These are phyloP conservation scores for Daldinia concentrica DNA, from an alignment of 495 filamentous ascomycete genomes.

Conservation along the genomic window DNA sequence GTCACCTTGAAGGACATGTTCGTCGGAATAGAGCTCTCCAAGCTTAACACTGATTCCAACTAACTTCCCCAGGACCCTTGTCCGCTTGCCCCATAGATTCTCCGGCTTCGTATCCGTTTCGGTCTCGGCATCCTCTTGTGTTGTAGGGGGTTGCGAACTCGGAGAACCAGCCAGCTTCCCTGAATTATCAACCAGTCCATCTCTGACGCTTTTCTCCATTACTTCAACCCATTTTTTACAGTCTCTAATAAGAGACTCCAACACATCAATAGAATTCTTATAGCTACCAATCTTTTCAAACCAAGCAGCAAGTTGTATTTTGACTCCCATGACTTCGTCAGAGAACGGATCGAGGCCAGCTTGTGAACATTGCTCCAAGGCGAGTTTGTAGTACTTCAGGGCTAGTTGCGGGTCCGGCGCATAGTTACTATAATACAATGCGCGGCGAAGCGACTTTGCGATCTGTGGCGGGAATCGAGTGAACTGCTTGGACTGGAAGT, in stretches of 20 bases:
- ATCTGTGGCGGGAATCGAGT: slow-evolving; percentile 81
- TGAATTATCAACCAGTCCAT: slow-evolving; percentile 54
- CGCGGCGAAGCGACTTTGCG: slow-evolving; percentile 81
- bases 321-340: slow-evolving; percentile 89
- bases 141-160: slow-evolving; percentile 28
- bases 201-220: slow-evolving; percentile 63
- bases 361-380: slow-evolving; percentile 73
- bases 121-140: slow-evolving; percentile 43
- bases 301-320: slow-evolving; percentile 79
- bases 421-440: slow-evolving; percentile 85
- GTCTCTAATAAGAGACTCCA: slow-evolving; percentile 72
- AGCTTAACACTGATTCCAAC: slow-evolving; percentile 82
- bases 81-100: slow-evolving; percentile 70
- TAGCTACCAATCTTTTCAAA: slow-evolving; percentile 76
- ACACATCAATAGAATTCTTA: slow-evolving; percentile 71
- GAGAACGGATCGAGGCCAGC: slow-evolving; percentile 84
- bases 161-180: slow-evolving; percentile 31
- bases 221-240: slow-evolving; percentile 69
- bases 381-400: slow-evolving; percentile 80
- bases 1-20: slow-evolving; percentile 67
- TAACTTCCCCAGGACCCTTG: slow-evolving; percentile 73
- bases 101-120: slow-evolving; percentile 43
- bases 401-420: slow-evolving; percentile 75
- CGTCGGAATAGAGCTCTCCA: slow-evolving; percentile 76
- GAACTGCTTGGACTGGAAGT: slow-evolving; percentile 66